A percentile compares a stretch with the other conserved stretches of the same genome.
Conservation (phyloP, 148 eudicot genomes). For the Fallopia convolvulus region DNA sequence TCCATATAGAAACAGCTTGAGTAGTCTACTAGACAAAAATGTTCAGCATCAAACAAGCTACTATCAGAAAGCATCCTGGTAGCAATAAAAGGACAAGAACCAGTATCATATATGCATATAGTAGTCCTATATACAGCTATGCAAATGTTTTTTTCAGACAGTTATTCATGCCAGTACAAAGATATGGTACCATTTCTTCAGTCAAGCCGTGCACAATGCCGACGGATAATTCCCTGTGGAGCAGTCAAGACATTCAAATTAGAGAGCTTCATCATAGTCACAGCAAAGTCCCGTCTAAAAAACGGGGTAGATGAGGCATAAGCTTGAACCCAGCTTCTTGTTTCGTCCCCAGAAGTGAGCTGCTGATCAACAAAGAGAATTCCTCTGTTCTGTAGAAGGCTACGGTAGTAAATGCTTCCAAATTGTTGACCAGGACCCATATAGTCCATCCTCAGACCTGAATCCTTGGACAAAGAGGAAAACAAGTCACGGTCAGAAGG, state of each 20-base stretch:
- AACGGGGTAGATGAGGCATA: conserved; percentile 44
- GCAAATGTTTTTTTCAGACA: neutral
- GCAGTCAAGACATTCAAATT: conserved; percentile 32
- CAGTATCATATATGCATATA: neutral
- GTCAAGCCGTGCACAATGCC: conserved; percentile 31
- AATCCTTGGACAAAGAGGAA: conserved; percentile 5
- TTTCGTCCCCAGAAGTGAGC: conserved; percentile 44
- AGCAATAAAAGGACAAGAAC: neutral
- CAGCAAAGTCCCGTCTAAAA: conserved; percentile 41
- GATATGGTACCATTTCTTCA: neutral
- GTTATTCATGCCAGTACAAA: neutral
- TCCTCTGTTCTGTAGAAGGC: conserved; percentile 43
- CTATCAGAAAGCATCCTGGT: neutral
- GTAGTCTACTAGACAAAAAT: neutral
- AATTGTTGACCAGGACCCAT: conserved; percentile 36
- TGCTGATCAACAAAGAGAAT: conserved; percentile 53
- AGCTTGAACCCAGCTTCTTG: conserved; percentile 44
- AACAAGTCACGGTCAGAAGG: neutral
- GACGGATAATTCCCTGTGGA: conserved; percentile 39
- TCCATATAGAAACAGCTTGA: neutral
- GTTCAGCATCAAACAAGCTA: neutral
- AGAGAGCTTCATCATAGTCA: conserved; percentile 57
- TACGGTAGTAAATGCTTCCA: conserved; percentile 44
- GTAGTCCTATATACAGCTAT: neutral
- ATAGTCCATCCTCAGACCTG: conserved; percentile 35